Base-by-base conservation (phyloP, 78 protist species). In the Polysphondylium violaceum region DNA sequence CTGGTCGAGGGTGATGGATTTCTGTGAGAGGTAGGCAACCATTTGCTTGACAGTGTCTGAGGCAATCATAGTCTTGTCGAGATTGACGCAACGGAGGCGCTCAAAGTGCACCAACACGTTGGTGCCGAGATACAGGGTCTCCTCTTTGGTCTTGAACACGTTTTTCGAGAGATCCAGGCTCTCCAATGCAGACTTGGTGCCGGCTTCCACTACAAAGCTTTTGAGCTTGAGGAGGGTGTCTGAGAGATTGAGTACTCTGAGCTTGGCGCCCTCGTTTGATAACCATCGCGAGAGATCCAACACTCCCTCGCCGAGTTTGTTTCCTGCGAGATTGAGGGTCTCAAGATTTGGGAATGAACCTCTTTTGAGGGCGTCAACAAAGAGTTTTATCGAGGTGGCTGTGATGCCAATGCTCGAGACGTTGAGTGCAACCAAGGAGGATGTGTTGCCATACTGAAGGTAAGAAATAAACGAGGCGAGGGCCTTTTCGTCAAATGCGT, bases 361-460 rank as follows among this genome's bases (percentile, higher is more conserved):
- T 68, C 89, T 64, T 17, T 68, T 17, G 2, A 79, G 31, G 16
- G 76, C 59, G 19, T 79, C 89, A 16, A 79, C 21, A 25, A 79
- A 65, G 33, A 58, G 33, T 55, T 67, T 79, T 1, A 79, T 33
- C 27, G 51, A 38, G 9, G 11, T 50, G 11, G 31, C 72, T 25
- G 27, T 14, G 1, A 79, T 58, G 12, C 58, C 69, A 38, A 67
- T 79, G 0, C 68, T 38, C 5, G 75, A 69, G 16, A 69, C 19
- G 38, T 67, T 43, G 41, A 79, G 53, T 9, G 9, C 21, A 4
- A 11, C 4, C 8, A 79, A 65, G 14, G 19, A 11, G 21, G 25
- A 21, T 0, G 89, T 79, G 23, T 55, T 43, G 55, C 89, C 89
- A 51, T 67, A 79, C 40, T 79, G 89, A 23, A 79, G 53, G 40